phyloP scores from a whole-genome alignment of 176 grass and related monocot genomes.

The Bolboschoenus planiculmis region DNA sequence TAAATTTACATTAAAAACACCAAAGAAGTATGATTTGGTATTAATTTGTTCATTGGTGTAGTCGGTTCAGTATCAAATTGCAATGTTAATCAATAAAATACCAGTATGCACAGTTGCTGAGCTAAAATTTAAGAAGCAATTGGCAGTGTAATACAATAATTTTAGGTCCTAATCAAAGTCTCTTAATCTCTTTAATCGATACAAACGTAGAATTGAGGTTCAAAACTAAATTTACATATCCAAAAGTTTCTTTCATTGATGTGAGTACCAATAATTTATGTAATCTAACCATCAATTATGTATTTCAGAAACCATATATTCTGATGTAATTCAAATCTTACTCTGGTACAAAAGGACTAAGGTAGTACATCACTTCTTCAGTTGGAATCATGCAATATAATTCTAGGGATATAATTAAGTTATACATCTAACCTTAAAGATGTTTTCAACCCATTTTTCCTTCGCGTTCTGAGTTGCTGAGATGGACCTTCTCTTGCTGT shows the following conservation, averaged over 20 bases:
- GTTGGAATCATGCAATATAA: neutral
- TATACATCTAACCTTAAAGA: slow-evolving; percentile 25
- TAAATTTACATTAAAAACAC: neutral
- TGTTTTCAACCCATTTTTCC: slow-evolving; percentile 21
- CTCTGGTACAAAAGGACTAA: neutral
- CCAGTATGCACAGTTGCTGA: neutral
- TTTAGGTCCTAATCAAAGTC: neutral
- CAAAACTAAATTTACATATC: neutral
- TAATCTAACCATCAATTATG: neutral
- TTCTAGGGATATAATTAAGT: neutral
- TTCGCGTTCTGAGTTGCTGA: neutral
- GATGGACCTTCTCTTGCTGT: slow-evolving; percentile 13
- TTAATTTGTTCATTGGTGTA: neutral
- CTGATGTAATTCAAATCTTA: neutral
- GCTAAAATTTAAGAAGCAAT: neutral
- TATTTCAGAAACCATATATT: neutral
- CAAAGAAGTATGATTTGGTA: neutral
- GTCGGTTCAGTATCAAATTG: neutral
- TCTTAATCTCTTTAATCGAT: neutral
- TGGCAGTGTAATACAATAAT: neutral
- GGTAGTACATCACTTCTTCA: neutral
- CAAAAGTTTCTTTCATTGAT: neutral
- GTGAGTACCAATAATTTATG: neutral
- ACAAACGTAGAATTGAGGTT: neutral
- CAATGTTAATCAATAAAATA: neutral